Evolutionary conservation across 371 early-diverging fungal species (phyloP).

Genomic region (Lichtheimia ramosa): DNA sequence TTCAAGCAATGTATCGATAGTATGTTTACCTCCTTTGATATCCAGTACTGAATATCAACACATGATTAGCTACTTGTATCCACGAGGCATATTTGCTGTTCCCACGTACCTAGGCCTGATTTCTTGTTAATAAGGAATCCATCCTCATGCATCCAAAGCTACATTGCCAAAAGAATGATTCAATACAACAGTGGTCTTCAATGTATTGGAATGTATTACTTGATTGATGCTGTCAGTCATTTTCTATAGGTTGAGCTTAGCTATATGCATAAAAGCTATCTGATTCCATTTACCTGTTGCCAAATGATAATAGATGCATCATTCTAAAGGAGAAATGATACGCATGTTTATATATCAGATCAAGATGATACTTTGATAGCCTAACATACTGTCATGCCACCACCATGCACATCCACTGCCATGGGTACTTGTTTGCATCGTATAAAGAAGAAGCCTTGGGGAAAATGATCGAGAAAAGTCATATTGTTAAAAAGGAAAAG

Average conservation of each 20-base stretch:
- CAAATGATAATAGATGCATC: slow-evolving; percentile 43
- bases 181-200: no score
- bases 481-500: not conserved
- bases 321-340: slow-evolving; percentile 25
- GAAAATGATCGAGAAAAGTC: slow-evolving; percentile 20
- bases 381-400: slow-evolving; percentile 34
- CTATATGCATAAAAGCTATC: not conserved
- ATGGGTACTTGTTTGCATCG: slow-evolving; percentile 23
- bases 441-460: slow-evolving; percentile 40
- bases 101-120: slow-evolving; percentile 41
- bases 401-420: slow-evolving; percentile 32
- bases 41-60: slow-evolving; percentile 14
- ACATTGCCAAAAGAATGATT: not conserved
- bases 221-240: slow-evolving; percentile 43
- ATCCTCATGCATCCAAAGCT: slow-evolving; percentile 51
- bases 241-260: slow-evolving; percentile 23
- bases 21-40: slow-evolving; percentile 35
- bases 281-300: slow-evolving; percentile 31
- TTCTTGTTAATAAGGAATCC: slow-evolving; percentile 50
- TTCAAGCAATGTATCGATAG: not conserved
- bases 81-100: no score
- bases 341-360: not conserved
- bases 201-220: slow-evolving; percentile 10
- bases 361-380: not conserved
- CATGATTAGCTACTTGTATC: no score